These are phyloP conservation scores for Ceriops decandra DNA, from an alignment of 345 rosid genomes.

Conservation along the genomic window DNA sequence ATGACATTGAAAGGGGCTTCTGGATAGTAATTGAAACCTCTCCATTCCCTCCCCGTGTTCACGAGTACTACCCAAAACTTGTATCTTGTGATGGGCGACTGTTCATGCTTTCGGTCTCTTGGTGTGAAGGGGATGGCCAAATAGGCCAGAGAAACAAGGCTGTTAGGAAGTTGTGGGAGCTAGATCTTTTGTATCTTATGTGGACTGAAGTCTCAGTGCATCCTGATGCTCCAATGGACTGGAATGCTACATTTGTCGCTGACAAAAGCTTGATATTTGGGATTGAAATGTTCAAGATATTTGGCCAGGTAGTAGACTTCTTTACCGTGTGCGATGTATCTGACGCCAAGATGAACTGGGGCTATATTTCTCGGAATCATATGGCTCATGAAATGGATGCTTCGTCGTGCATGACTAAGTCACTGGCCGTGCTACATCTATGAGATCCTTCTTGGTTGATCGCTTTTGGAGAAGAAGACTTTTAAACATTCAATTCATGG, in stretches of 20 bases:
- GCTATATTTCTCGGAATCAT: constrained; percentile 71
- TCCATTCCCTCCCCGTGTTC: constrained; percentile 84
- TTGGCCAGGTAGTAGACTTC: constrained; percentile 90
- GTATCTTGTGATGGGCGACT: constrained; percentile 69
- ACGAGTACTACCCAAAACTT: constrained; percentile 87
- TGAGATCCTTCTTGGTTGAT: constrained; percentile 19
- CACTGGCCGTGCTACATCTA: constrained; percentile 72
- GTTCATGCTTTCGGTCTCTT: constrained; percentile 88
- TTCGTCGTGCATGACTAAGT: constrained; percentile 76
- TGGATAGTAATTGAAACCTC: constrained; percentile 81
- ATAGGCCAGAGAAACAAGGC: constrained; percentile 97
- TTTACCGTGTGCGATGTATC: constrained; percentile 58
- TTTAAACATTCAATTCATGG: constrained; percentile 10
- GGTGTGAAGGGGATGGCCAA: constrained; percentile 98
- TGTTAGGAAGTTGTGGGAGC: constrained; percentile 90
- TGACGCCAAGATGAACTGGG: constrained; percentile 50
- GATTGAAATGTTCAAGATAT: constrained; percentile 95
- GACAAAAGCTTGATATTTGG: constrained; percentile 69
- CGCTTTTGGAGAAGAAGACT: constrained; percentile 8
- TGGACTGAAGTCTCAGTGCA: constrained; percentile 86
- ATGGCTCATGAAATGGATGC: constrained; percentile 73
- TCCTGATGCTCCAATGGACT: constrained; percentile 99
- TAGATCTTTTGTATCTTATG: constrained; percentile 74
- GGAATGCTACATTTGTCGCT: constrained; percentile 86
- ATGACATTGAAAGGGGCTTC: constrained; percentile 83